These are phyloP conservation scores for Vaccinium macrocarpon DNA, from an alignment of 148 eudicot genomes.

Conservation along the genomic window DNA sequence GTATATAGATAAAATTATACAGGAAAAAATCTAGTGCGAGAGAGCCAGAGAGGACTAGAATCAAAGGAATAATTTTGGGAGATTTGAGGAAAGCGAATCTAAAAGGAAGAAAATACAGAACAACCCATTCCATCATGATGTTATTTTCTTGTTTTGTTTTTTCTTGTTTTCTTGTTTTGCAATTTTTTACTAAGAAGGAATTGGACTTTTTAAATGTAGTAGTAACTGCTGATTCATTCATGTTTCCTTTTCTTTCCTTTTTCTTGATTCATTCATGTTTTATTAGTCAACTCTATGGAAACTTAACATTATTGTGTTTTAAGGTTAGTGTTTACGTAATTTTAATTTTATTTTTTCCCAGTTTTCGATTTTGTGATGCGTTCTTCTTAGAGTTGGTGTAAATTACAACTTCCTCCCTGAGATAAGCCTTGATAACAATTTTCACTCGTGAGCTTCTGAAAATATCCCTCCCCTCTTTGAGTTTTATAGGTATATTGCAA, in stretches of 20 bases:
- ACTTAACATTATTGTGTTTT: background rate
- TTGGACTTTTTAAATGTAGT: background rate
- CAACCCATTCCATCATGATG: slow-evolving; percentile 20
- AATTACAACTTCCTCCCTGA: background rate
- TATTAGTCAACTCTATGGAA: background rate
- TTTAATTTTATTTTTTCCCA: background rate
- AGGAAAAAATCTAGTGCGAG: slow-evolving; percentile 17
- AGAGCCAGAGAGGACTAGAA: background rate
- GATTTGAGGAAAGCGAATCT: slow-evolving; percentile 9
- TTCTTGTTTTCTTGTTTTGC: background rate
- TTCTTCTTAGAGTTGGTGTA: background rate
- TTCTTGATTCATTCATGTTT: background rate
- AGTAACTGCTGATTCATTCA: background rate
- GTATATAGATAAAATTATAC: background rate
- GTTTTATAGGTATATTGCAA: background rate
- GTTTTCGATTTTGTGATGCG: background rate
- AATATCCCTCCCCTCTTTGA: background rate
- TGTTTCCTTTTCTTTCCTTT: background rate
- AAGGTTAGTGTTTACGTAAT: background rate
- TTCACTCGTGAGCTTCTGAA: background rate
- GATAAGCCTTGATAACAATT: background rate
- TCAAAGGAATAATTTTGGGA: slow-evolving; percentile 1
- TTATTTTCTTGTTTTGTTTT: background rate
- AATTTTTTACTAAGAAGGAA: background rate
- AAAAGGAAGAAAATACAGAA: slow-evolving; percentile 1